Base-by-base conservation (phyloP, 1,284 basidiomycete species). In the Rhodotorula mucilaginosa region DNA sequence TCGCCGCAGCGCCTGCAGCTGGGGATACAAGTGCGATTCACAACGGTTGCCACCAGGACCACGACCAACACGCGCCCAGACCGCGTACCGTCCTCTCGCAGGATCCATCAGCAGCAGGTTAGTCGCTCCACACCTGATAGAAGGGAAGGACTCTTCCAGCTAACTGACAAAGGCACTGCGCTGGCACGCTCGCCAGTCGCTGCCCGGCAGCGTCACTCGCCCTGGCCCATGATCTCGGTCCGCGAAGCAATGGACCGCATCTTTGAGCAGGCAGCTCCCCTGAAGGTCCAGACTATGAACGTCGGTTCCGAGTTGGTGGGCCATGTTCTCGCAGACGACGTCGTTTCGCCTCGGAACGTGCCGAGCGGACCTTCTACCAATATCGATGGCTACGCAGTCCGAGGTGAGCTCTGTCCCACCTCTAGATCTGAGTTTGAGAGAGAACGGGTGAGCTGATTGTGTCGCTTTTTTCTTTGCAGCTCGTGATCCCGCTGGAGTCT, bases 321-420 rank as follows among this genome's bases (percentile, higher is more conserved):
- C 0, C 84, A 88, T 74, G 84, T 93, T 18, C 84, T 94, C 2
- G 90, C 90, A 0, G 88, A 92, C 79, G 88, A 91, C 71, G 86
- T 93, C 1, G 81, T 83, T 67, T 88, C 91, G 1, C 81, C 85
- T 0, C 83, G 86, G 56, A 84, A 91, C 76, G 72, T 81, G 0
- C 81, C 81, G 1, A 73, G 72, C 3, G 74, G 72, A 0, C 81
- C 83, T 6, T 92, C 90, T 0, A 93, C 91, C 10, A 94, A 88
- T 73, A 91, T 93, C 16, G 92, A 94, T 79, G 93, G 92, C 1
- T 95, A 95, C 79, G 93, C 92, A 2, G 80, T 93, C 3, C 83
- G 58, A 31, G 54, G 54, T 56, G 6, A 29, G 54, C 23, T 51
- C 39, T 13, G 1, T 10, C 10, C 12, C 39, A 44, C 10, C 2